Conservation (phyloP, 2,329 filamentous ascomycete species). For the Neopestalotiopsis sp. region DNA sequence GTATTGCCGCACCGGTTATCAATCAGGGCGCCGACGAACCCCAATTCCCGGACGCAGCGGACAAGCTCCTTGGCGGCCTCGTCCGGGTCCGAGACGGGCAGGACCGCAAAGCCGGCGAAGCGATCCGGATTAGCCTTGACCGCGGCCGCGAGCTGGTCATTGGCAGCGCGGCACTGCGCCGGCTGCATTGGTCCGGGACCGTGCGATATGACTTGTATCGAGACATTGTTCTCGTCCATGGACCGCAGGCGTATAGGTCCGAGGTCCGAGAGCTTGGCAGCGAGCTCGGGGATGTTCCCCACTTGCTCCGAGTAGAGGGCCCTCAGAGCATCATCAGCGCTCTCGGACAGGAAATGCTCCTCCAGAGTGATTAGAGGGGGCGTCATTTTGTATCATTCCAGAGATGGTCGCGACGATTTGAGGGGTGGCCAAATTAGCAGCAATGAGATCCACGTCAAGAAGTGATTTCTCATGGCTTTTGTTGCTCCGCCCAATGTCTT, state of each 20-base stretch:
- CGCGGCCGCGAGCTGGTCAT: conserved; percentile 31
- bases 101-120: conserved; percentile 34
- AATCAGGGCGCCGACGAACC: conserved; percentile 39
- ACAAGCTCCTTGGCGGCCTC: conserved; percentile 35
- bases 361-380: conserved; percentile 27
- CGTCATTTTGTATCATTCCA: conserved; percentile 7
- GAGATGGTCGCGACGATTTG: not conserved
- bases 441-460: not conserved
- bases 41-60: conserved; percentile 33
- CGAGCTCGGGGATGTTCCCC: conserved; percentile 18
- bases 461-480: not conserved
- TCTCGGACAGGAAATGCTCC: conserved; percentile 26
- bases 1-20: conserved; percentile 30
- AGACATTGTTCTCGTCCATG: conserved; percentile 30
- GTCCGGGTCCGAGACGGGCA: conserved; percentile 36
- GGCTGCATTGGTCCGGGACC: conserved; percentile 24
- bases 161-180: conserved; percentile 26
- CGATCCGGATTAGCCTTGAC: conserved; percentile 30
- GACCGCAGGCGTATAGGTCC: conserved; percentile 19
- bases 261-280: conserved; percentile 23
- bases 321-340: conserved; percentile 19
- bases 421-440: too few relatives aligned
- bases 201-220: conserved; percentile 33
- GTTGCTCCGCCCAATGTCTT: not conserved
- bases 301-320: conserved; percentile 20